A percentile compares a stretch with the other conserved stretches of the same genome.
Conservation (phyloP, 169 alveolate genomes). For the Eimeria maxima region DNA sequence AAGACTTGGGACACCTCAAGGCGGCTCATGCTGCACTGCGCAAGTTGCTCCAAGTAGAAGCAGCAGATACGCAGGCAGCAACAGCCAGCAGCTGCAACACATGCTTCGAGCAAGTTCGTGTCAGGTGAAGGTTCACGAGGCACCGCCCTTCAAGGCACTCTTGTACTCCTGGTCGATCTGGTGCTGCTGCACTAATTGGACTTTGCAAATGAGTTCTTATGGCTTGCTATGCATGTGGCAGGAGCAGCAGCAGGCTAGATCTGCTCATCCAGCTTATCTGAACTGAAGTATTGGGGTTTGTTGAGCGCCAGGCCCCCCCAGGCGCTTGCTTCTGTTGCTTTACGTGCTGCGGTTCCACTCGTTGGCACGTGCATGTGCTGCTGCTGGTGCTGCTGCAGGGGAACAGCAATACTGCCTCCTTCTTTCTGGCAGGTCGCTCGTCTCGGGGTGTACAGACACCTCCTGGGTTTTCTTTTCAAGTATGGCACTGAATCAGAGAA, state of each 20-base stretch:
- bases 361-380: not conserved
- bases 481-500: not conserved
- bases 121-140: not conserved
- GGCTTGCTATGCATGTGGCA: too few relatives aligned
- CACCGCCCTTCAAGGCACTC: too few relatives aligned
- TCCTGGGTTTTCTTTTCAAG: conserved; percentile 52
- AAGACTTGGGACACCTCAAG: conserved; percentile 8
- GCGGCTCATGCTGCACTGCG: conserved; percentile 49
- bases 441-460: conserved; percentile 65
- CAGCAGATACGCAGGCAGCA: not conserved
- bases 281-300: too few relatives aligned
- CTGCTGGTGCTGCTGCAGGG: conserved; percentile 43
- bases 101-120: conserved; percentile 18
- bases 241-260: too few relatives aligned
- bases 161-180: too few relatives aligned
- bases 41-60: conserved; percentile 3
- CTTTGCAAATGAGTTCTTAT: too few relatives aligned
- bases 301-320: not conserved
- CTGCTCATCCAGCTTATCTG: too few relatives aligned
- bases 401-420: conserved; percentile 18
- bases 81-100: conserved; percentile 4
- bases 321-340: not conserved
- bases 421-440: conserved; percentile 59
- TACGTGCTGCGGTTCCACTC: not conserved
- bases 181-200: too few relatives aligned